phyloP scores from a whole-genome alignment of 805 yeast species.

The Kodamaea nitidulidarum region DNA sequence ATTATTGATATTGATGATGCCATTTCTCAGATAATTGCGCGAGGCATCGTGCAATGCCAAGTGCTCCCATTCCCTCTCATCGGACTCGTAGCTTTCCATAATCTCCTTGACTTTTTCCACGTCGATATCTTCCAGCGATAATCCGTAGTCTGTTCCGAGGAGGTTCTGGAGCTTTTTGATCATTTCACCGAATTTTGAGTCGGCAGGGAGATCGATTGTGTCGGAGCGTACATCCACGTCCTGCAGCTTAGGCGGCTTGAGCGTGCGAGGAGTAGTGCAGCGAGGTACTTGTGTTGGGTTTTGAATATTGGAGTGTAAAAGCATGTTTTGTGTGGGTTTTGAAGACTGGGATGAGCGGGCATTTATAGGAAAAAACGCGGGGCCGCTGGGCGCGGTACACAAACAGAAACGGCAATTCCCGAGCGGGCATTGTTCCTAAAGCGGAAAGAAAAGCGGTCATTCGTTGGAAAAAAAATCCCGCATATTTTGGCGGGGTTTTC shows the following conservation, averaged over 20 bases:
- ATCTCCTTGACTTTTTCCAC: conserved; percentile 40
- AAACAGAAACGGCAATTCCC: not conserved
- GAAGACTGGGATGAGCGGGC: not conserved
- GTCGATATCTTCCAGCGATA: conserved; percentile 49
- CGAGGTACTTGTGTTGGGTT: not conserved
- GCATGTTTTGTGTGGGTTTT: conserved; percentile 3
- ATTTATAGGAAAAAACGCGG: not conserved
- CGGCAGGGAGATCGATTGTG: conserved; percentile 8
- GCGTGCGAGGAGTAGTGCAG: conserved; percentile 6
- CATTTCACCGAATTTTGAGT: conserved; percentile 18
- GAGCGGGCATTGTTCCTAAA: conserved; percentile 1
- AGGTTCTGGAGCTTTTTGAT: conserved; percentile 24
- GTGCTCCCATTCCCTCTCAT: conserved; percentile 52
- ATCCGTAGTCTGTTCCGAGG: conserved; percentile 30
- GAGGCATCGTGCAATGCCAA: conserved; percentile 53
- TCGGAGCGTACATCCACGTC: conserved; percentile 5
- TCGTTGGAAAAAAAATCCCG: no score
- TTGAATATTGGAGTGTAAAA: conserved; percentile 4
- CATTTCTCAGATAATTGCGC: conserved; percentile 59
- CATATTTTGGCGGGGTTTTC: no score
- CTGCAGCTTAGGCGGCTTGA: conserved; percentile 6
- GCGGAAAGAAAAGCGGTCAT: no score
- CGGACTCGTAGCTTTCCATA: conserved; percentile 47
- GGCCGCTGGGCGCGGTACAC: conserved; percentile 2
- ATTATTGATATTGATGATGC: conserved; percentile 66